Evolutionary conservation across 1,139 yeast genomes (phyloP), one percentile per base, ranked within the genome.

Genomic region (Scheffersomyces quercinus): DNA sequence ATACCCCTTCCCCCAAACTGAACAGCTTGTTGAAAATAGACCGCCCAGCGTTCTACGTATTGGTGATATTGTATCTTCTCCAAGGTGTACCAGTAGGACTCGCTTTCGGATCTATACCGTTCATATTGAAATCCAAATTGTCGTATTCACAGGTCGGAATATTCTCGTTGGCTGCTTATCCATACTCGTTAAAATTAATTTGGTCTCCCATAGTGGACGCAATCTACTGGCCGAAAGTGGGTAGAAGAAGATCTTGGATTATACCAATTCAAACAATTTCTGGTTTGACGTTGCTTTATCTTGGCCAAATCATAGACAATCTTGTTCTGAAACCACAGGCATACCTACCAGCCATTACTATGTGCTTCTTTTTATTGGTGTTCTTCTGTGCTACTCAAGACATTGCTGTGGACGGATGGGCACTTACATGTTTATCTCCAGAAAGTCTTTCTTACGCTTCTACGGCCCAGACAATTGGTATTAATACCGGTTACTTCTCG

Each of bases 351-450:
- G 59, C 62, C 9, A 80, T 89, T 48, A 84, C 91, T 0, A 41
- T 68, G 20, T 75, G 81, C 45, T 93, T 93, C 65, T 88, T 91
- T 55, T 51, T 82, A 15, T 68, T 95, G 46, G 93, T 93, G 36
- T 81, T 93, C 47, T 73, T 93, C 47, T 91, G 97, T 68, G 98
- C 99, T 3, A 93, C 99, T 0, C 99, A 93, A 64, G 99, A 93
- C 62, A 93, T 93, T 44, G 98, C 99, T 1, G 99, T 93, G 12
- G 99, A 93, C 66, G 99, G 99, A 5, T 93, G 99, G 99, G 98
- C 98, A 0, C 70, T 93, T 58, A 93, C 97, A 1, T 81, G 93
- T 41, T 71, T 93, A 42, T 82, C 91, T 13, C 83, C 83, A 20
- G 82, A 81, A 35, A 87, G 95, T 15, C 71, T 93, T 46, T 84